Evolutionary conservation across 2,329 filamentous ascomycete species (phyloP), one percentile per base, ranked within the genome.

Genomic region (Alternaria atra): DNA sequence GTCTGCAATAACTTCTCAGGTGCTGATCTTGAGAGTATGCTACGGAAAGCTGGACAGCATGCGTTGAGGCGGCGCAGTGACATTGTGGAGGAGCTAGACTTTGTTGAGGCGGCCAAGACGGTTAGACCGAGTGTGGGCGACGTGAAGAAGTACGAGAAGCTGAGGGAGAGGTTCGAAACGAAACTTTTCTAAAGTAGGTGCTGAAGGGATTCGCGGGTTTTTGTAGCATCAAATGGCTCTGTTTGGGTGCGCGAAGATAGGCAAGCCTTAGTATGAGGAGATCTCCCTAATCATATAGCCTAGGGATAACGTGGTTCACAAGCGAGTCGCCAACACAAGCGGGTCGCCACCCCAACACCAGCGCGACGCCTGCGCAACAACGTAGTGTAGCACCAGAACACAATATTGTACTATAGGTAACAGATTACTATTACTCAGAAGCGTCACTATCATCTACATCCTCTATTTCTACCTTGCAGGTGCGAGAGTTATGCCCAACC

Each of bases 1-100:
- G 60, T 73, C 8, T 97, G 94, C 76, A 83, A 86, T 9, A 88
- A 91, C 25, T 98, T 94, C 77, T 94, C 91, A 54, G 89, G 89
- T 67, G 89, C 89, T 0, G 89, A 91, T 80, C 71, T 91, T 52
- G 85, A 84, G 13, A 84, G 84, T 55, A 71, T 91, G 66, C 70
- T 90, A 15, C 79, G 86, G 12, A 84, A 86, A 65, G 89, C 89
- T 9, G 87, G 85, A 29, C 84, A 87, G 71, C 80, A 81, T 47
- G 86, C 87, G 32, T 81, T 89, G 40, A 81, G 82, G 65, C 75
- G 84, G 13, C 75, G 80, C 8, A 67, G 66, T 17, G 81, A 81
- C 64, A 72, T 71, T 10, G 83, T 89, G 6, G 81, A 81, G 44
- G 68, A 82, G 47, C 73, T 81, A 40, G 84, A 86, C 64, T 83